Base-by-base conservation (phyloP, 1,139 yeast species). In the Groenewaldozyma auringiensis region DNA sequence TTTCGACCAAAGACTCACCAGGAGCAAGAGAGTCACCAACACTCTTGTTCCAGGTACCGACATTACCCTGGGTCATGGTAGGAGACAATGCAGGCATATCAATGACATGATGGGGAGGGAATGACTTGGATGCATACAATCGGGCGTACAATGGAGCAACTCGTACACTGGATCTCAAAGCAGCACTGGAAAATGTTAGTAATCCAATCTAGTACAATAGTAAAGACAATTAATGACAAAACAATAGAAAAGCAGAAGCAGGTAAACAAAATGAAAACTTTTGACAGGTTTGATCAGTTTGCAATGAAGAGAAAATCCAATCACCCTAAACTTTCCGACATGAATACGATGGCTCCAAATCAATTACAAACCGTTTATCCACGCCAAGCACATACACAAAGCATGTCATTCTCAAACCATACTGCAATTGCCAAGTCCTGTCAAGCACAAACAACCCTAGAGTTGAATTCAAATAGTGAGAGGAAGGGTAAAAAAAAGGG, bases 31-130 rank as follows among this genome's bases (percentile, higher is more conserved):
- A 69, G 64, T 92, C 97, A 62, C 98, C 98, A 44, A 81, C 87
- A 45, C 77, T 70, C 72, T 88, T 89, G 62, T 80, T 76, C 97
- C 97, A 92, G 50, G 78, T 74, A 42, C 89, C 92, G 55, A 92
- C 74, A 65, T 80, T 83, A 64, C 98, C 98, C 64, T 84, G 92
- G 51, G 96, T 84, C 98, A 92, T 92, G 48, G 98, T 92, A 56
- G 98, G 98, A 21, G 97, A 89, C 60, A 92, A 74, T 6, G 98
- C 97, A 41, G 94, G 94, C 94, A 83, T 83, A 64, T 78, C 79
- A 59, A 83, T 82, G 57, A 83, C 81, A 46, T 79, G 74, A 64
- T 83, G 92, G 27, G 63, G 46, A 27, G 74, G 83, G 76, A 56
- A 69, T 21, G 68, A 53, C 59, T 47, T 53, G 43, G 69, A 65